Percentiles rank a stretch among this genome's conserved stretches.
These are phyloP conservation scores for Sporothrix inflata DNA, from an alignment of 2,329 filamentous ascomycete genomes.

Conservation along the genomic window DNA sequence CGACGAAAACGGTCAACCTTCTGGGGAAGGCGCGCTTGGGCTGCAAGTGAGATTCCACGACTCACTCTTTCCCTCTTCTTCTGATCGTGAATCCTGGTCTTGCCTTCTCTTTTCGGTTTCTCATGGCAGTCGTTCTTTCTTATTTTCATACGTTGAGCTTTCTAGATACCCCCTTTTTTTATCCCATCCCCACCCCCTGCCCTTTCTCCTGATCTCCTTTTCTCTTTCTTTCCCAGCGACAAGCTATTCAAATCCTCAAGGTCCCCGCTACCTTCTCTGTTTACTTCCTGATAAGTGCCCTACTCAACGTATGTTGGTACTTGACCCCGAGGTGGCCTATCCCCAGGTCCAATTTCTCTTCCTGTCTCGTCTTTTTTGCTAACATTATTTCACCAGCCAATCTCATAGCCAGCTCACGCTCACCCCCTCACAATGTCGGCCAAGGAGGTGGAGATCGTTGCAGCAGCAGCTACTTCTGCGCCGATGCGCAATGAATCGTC, in stretches of 20 bases:
- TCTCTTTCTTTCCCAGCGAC: background rate
- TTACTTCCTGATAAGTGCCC: background rate
- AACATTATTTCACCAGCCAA: background rate
- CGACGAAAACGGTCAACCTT: background rate
- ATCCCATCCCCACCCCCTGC: background rate
- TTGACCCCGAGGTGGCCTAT: background rate
- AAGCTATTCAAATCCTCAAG: background rate
- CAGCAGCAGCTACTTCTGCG: background rate
- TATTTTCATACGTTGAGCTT: background rate
- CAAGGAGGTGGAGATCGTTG: background rate
- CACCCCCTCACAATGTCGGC: background rate
- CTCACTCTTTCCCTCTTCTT: background rate
- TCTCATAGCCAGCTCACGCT: background rate
- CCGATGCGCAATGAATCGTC: constrained; percentile 1
- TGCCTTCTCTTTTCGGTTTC: background rate
- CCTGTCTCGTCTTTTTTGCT: background rate
- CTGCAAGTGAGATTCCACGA: constrained; percentile 12
- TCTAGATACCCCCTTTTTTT: background rate
- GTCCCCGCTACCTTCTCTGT: background rate
- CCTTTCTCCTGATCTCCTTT: background rate
- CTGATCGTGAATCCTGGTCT: background rate
- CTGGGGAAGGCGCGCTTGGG: background rate
- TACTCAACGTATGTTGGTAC: background rate
- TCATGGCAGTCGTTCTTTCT: background rate
- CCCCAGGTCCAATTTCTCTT: background rate